Evolutionary conservation across 306 rosid species (phyloP), one percentile per base, ranked within the genome.

Genomic region (Pyrus bretschneideri): DNA sequence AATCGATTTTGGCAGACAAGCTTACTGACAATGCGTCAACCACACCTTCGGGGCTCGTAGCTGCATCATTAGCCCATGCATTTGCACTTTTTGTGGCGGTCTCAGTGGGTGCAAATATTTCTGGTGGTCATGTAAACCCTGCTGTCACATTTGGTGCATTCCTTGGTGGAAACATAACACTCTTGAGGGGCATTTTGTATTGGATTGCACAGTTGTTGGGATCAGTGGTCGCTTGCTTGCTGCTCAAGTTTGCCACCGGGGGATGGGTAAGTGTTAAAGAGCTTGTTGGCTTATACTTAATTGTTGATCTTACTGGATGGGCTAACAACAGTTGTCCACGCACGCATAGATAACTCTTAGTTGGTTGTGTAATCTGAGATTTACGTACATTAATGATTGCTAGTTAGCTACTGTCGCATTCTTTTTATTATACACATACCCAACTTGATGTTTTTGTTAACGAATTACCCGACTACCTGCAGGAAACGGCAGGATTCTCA

Each of bases 91-190:
- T 89, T 40, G 97, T 91, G 77, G 96, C 93, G 7, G 98, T 93
- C 30, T 87, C 93, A 2, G 88, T 91, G 21, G 97, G 92, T 11
- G 93, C 98, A 62, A 91, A 89, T 78, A 82, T 84, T 72, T 93
- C 92, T 38, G 98, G 97, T 4, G 98, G 97, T 9, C 98, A 93
- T 78, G 93, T 93, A 42, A 93, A 93, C 70, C 97, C 96, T 44
- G 96, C 96, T 5, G 97, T 93, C 65, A 93, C 96, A 11, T 89
- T 91, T 72, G 97, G 97, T 22, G 96, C 93, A 3, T 87, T 89
- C 68, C 33, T 93, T 8, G 97, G 98, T 44, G 98, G 97, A 52
- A 89, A 91, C 86, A 89, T 93, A 13, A 84, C 93, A 22, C 61
- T 89, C 0, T 71, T 93, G 62, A 87, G 93, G 59, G 79, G 83